Percentiles rank a stretch among this genome's conserved stretches.
phyloP scores from a whole-genome alignment of 140 eudicot genomes.

The Bidens hawaiensis region DNA sequence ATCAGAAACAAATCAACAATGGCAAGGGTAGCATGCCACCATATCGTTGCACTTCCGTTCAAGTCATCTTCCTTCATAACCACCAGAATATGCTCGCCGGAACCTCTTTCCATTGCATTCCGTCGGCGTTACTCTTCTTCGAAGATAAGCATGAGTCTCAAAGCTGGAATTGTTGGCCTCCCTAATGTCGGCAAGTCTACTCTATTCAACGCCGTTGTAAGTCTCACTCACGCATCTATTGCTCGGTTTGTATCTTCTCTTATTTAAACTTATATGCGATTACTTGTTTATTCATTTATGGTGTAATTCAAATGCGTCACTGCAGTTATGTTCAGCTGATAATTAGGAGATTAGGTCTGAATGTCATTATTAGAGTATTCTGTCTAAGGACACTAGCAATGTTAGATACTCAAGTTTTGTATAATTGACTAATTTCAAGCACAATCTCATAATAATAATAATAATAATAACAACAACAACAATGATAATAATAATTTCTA shows the following conservation, averaged over 20 bases:
- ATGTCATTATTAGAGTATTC: too few relatives aligned
- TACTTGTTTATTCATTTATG: too few relatives aligned
- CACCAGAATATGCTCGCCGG: conserved; percentile 21
- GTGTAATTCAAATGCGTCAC: neutral
- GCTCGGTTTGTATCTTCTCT: too few relatives aligned
- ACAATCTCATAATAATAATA: too few relatives aligned
- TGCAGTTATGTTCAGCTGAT: neutral
- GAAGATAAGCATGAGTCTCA: conserved; percentile 29
- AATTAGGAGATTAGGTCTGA: neutral
- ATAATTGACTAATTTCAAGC: too few relatives aligned
- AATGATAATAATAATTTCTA: too few relatives aligned
- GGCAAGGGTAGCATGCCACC: conserved; percentile 78
- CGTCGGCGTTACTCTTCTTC: conserved; percentile 49
- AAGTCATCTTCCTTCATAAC: conserved; percentile 47
- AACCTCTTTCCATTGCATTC: conserved; percentile 24
- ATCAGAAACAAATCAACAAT: too few relatives aligned
- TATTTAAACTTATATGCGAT: neutral
- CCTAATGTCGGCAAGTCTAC: too few relatives aligned
- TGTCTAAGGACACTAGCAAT: too few relatives aligned
- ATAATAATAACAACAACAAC: too few relatives aligned
- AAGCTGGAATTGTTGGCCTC: too few relatives aligned
- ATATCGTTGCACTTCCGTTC: conserved; percentile 38
- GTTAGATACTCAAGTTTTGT: too few relatives aligned
- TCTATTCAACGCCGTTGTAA: conserved; percentile 40
- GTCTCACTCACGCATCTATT: conserved; percentile 17